A percentile compares a stretch with the other conserved stretches of the same genome.
Conservation (phyloP, 2,329 filamentous ascomycete genomes). For the Aspergillus sclerotialis region DNA sequence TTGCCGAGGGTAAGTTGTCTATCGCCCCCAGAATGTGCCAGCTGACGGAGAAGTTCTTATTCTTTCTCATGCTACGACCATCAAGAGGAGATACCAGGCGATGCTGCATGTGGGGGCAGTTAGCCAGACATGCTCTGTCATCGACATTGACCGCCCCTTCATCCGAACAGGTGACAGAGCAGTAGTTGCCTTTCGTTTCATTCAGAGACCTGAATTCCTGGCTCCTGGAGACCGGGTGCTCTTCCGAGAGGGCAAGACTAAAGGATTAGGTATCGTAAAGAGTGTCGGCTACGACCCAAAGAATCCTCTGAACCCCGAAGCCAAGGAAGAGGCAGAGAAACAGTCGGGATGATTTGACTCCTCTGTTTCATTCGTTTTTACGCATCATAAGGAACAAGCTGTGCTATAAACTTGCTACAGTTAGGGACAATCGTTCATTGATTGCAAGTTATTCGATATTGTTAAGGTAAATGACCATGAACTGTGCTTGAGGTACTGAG, state of each 20-base stretch:
- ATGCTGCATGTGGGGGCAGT: conserved; percentile 97
- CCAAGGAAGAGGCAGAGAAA: conserved; percentile 16
- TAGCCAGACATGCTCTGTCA: conserved; percentile 91
- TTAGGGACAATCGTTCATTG: too few relatives aligned
- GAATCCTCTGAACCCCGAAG: conserved; percentile 40
- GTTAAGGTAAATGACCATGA: too few relatives aligned
- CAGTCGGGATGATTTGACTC: conserved; percentile 1
- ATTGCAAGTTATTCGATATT: too few relatives aligned
- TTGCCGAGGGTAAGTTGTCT: conserved; percentile 59
- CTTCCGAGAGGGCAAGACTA: conserved; percentile 91
- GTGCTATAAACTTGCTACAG: too few relatives aligned
- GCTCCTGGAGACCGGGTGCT: conserved; percentile 80
- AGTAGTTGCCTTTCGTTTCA: conserved; percentile 86
- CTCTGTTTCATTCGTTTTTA: not conserved
- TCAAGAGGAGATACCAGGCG: conserved; percentile 93
- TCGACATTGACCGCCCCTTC: conserved; percentile 92
- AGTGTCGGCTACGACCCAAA: conserved; percentile 75
- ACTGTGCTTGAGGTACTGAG: too few relatives aligned
- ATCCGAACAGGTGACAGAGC: conserved; percentile 94
- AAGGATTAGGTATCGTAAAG: conserved; percentile 92
- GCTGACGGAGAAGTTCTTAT: conserved; percentile 62
- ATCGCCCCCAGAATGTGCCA: not conserved
- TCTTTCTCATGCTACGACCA: conserved; percentile 90
- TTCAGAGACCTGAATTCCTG: conserved; percentile 89
- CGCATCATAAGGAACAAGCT: too few relatives aligned